Conservation (phyloP, 2,329 filamentous ascomycete species). For the Sclerotinia trifoliorum region DNA sequence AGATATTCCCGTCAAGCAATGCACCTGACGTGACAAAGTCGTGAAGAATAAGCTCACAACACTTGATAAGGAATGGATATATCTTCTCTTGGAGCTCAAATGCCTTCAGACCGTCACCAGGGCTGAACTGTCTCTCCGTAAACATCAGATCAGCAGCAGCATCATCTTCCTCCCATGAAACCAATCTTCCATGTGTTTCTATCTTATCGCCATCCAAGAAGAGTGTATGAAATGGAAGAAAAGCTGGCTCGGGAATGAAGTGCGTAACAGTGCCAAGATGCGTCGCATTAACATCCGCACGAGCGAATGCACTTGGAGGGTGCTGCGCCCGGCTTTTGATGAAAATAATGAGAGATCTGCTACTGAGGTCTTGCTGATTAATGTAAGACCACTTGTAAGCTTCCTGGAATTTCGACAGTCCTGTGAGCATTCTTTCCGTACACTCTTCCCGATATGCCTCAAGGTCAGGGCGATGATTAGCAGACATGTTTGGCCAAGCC, state of each 20-base stretch:
- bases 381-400: background rate
- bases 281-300: background rate
- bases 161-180: background rate
- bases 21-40: background rate
- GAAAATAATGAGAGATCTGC: background rate
- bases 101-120: background rate
- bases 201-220: background rate
- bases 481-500: conserved; percentile 2
- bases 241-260: background rate
- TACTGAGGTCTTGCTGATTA: background rate
- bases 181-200: background rate
- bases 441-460: background rate
- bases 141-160: background rate
- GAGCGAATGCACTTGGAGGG: conserved; percentile 5
- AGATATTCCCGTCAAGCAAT: background rate
- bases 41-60: background rate
- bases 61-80: background rate
- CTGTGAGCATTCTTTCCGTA: background rate
- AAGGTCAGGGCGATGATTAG: background rate
- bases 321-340: background rate
- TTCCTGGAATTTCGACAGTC: background rate
- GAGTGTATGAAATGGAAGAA: background rate
- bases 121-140: background rate
- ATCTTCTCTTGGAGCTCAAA: conserved; percentile 1
- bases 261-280: background rate